A percentile compares a stretch with the other conserved stretches of the same genome.
phyloP scores from a whole-genome alignment of 2,329 filamentous ascomycete genomes.

The Reticulascus tulasneorum region DNA sequence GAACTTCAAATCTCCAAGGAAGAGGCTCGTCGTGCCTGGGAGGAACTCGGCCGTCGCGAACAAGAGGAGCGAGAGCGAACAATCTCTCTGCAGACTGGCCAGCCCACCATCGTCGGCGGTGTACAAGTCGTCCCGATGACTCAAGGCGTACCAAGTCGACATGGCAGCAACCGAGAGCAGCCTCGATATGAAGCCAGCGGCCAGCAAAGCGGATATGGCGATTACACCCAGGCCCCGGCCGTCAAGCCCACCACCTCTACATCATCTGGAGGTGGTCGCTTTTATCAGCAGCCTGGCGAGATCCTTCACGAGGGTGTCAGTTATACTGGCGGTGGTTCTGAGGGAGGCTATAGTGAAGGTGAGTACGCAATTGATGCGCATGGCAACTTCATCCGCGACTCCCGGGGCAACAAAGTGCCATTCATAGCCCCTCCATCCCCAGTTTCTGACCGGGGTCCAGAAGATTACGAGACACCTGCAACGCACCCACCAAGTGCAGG shows the following conservation, averaged over 20 bases:
- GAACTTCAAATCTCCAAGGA: slow-evolving; percentile 94
- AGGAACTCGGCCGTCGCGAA: slow-evolving; percentile 88
- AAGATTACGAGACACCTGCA: slow-evolving; percentile 55
- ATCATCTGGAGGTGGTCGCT: slow-evolving; percentile 20
- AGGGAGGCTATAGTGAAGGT: slow-evolving; percentile 63
- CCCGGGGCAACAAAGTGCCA: slow-evolving; percentile 55
- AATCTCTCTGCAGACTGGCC: slow-evolving; percentile 77
- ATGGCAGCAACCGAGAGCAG: slow-evolving; percentile 40
- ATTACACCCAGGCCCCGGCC: slow-evolving; percentile 38
- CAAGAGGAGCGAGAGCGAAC: slow-evolving; percentile 89
- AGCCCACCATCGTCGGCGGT: slow-evolving; percentile 84
- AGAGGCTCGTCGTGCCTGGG: slow-evolving; percentile 92
- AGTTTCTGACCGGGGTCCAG: slow-evolving; percentile 48
- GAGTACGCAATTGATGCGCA: slow-evolving; percentile 65
- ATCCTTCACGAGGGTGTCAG: slow-evolving; percentile 8
- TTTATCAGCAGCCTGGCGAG: slow-evolving; percentile 15
- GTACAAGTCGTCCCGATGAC: slow-evolving; percentile 95
- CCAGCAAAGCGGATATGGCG: slow-evolving; percentile 24
- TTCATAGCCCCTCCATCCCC: slow-evolving; percentile 43
- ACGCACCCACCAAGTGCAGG: slow-evolving; percentile 32
- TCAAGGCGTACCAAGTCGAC: slow-evolving; percentile 59
- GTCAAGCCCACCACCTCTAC: slow-evolving; percentile 33
- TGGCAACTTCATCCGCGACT: slow-evolving; percentile 59
- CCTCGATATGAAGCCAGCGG: slow-evolving; percentile 23
- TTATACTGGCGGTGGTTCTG: slow-evolving; percentile 37